phyloP scores from a whole-genome alignment of 306 rosid genomes.

The Castanopsis chinensis region DNA sequence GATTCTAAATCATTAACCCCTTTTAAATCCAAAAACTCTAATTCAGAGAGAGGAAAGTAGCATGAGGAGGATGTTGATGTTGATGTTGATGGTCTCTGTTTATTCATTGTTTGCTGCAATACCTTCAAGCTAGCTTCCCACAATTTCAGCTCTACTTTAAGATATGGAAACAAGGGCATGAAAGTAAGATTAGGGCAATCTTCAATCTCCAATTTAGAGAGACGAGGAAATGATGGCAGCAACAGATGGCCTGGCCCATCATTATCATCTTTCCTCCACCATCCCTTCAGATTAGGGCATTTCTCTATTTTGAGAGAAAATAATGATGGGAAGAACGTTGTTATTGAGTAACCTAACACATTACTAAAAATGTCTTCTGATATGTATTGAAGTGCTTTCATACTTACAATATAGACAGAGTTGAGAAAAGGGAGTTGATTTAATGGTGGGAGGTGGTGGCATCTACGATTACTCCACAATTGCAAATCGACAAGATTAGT shows the following conservation, averaged over 20 bases:
- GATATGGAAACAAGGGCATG: too few species aligned
- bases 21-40: too few species aligned
- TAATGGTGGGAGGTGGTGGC: background rate
- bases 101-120: too few species aligned
- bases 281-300: slow-evolving; percentile 16
- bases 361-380: background rate
- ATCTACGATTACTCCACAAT: background rate
- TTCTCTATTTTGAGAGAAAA: background rate
- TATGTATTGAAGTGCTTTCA: slow-evolving; percentile 12
- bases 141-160: too few species aligned
- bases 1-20: too few species aligned
- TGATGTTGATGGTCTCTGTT: too few species aligned
- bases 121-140: too few species aligned
- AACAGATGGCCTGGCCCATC: background rate
- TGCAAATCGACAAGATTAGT: background rate
- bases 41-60: too few species aligned
- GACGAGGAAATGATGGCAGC: background rate
- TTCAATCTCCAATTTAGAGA: too few species aligned
- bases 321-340: background rate
- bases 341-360: too few species aligned
- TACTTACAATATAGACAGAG: background rate
- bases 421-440: slow-evolving; percentile 5
- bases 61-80: too few species aligned
- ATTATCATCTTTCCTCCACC: slow-evolving; percentile 10
- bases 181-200: too few species aligned